phyloP scores from a whole-genome alignment of 495 filamentous ascomycete genomes.

The Hyaloscypha variabilis region DNA sequence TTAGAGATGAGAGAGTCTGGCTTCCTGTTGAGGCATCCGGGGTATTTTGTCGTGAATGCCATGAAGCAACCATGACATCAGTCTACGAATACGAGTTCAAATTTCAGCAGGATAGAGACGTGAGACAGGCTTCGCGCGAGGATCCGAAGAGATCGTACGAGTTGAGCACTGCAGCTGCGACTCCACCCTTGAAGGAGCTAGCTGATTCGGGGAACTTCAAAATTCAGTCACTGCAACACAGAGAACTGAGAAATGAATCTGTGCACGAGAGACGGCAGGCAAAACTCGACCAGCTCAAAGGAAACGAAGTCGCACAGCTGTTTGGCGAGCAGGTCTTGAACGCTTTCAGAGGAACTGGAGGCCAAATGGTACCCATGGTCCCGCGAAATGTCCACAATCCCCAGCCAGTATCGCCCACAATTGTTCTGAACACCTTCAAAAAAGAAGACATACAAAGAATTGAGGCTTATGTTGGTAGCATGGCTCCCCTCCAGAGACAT shows the following conservation, averaged over 20 bases:
- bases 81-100: neutral
- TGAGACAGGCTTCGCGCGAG: neutral
- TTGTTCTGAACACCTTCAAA: no score
- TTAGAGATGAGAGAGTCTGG: slow-evolving; percentile 8
- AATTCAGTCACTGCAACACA: neutral
- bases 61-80: neutral
- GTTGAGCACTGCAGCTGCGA: neutral
- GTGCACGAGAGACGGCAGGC: neutral
- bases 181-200: neutral
- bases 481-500: no score
- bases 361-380: neutral
- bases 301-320: neutral
- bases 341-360: neutral
- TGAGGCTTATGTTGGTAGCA: no score
- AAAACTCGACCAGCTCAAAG: neutral
- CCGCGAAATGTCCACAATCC: neutral
- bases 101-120: neutral
- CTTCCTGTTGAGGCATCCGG: slow-evolving; percentile 6
- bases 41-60: slow-evolving; percentile 17
- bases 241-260: neutral
- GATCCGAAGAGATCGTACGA: neutral
- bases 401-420: no score
- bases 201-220: neutral
- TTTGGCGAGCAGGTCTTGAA: neutral
- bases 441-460: no score